phyloP scores from a whole-genome alignment of 768 basidiomycete species.

The Mycena crocata region DNA sequence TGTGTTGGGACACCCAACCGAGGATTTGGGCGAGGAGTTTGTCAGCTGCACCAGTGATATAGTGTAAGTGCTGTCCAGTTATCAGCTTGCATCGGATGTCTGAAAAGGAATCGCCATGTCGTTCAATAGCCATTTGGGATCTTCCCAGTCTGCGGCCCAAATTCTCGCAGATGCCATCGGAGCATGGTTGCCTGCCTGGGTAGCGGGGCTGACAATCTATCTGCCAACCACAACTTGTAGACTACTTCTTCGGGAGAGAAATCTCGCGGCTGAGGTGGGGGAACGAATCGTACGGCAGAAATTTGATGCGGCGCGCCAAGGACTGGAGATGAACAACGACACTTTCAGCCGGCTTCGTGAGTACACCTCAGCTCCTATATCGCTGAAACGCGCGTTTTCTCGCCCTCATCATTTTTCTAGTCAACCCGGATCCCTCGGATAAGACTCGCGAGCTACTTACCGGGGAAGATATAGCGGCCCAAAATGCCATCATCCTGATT shows the following conservation, averaged over 20 bases:
- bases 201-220: not conserved
- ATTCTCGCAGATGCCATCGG: not conserved
- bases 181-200: not conserved
- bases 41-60: not conserved
- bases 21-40: conserved; percentile 1
- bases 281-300: not conserved
- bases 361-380: not conserved
- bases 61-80: not conserved
- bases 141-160: not conserved
- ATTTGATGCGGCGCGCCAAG: not conserved
- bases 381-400: not conserved
- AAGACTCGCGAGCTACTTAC: not conserved
- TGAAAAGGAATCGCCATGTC: too few species aligned
- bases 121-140: not conserved
- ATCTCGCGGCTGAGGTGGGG: not conserved
- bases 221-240: not conserved
- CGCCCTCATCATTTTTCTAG: not conserved
- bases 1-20: not conserved
- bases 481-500: conserved; percentile 9
- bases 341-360: not conserved
- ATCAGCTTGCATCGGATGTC: too few species aligned
- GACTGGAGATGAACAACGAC: not conserved
- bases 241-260: not conserved
- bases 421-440: not conserved
- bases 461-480: conserved; percentile 1